A percentile compares a stretch with the other conserved stretches of the same genome.
These are phyloP conservation scores for Plasmodium sp. DNA, from an alignment of 169 alveolate species.

Conservation along the genomic window DNA sequence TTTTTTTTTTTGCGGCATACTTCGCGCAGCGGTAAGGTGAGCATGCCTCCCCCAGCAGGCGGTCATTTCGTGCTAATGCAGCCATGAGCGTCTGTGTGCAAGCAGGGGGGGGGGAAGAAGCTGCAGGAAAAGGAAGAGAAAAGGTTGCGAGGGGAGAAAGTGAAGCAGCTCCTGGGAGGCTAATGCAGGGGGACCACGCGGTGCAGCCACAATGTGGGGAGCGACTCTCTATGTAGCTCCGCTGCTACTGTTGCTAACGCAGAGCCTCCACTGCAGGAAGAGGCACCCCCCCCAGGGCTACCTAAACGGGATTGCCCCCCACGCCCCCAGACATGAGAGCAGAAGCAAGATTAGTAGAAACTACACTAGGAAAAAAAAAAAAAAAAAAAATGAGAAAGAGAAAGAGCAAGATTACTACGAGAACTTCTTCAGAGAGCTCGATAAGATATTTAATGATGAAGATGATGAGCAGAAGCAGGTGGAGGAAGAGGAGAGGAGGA, in stretches of 20 bases:
- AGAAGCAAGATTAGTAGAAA: not conserved
- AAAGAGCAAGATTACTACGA: slow-evolving; percentile 36
- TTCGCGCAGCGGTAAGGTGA: not conserved
- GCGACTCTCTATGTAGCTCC: not conserved
- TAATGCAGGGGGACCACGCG: not conserved
- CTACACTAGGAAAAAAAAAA: not conserved
- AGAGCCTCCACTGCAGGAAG: not conserved
- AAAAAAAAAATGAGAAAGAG: slow-evolving; percentile 10
- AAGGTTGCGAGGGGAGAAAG: too few relatives aligned
- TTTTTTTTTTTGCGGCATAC: not conserved
- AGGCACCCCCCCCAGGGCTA: not conserved
- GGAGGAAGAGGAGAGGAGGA: slow-evolving; percentile 59
- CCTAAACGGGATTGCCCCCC: not conserved
- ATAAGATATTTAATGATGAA: slow-evolving; percentile 48
- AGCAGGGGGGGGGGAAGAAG: not conserved
- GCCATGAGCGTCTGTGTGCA: not conserved
- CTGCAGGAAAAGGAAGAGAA: not conserved
- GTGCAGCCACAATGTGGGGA: not conserved
- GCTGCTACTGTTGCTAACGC: not conserved
- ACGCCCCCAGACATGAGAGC: not conserved
- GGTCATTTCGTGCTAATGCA: not conserved
- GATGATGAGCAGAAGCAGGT: slow-evolving; percentile 50
- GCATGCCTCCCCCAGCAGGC: not conserved
- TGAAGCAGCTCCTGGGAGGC: too few relatives aligned
- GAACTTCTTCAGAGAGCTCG: slow-evolving; percentile 46